Evolutionary conservation across 192 early-diverging fungal genomes (phyloP).

Genomic region (Backusella parvicylindrica): DNA sequence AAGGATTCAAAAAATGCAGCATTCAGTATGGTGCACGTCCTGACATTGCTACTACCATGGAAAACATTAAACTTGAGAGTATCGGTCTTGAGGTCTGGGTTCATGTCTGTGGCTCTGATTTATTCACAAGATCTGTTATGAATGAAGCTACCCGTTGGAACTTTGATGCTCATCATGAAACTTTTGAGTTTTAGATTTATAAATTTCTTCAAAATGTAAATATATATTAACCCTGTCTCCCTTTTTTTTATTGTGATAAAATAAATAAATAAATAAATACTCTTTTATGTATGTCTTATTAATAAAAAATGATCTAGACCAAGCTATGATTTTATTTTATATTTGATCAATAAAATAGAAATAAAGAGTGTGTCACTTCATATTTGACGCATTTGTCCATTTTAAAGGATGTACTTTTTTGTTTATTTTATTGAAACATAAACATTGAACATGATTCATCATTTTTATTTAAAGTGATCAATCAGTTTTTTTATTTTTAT

Average conservation of each 20-base stretch:
- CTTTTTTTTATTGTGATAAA: not conserved
- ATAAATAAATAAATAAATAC: not conserved
- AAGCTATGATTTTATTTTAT: too few species aligned
- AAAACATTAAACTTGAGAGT: conserved; percentile 17
- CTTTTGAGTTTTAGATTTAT: conserved; percentile 31
- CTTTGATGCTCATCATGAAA: conserved; percentile 35
- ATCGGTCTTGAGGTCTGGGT: conserved; percentile 26
- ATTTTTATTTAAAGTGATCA: too few species aligned
- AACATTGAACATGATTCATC: too few species aligned
- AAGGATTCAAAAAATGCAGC: not conserved
- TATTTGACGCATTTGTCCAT: too few species aligned
- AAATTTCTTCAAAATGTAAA: not conserved
- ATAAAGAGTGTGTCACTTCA: too few species aligned
- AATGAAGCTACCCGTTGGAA: conserved; percentile 26
- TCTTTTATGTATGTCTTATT: not conserved
- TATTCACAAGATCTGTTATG: conserved; percentile 27
- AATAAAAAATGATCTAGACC: not conserved
- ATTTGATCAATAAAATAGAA: too few species aligned
- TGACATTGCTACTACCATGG: conserved; percentile 17
- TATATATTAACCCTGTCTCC: not conserved
- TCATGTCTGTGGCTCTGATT: conserved; percentile 34
- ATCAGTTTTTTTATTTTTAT: too few species aligned
- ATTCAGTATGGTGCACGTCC: conserved; percentile 24
- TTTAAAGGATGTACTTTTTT: too few species aligned
- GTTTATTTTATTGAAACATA: too few species aligned